Evolutionary conservation across 805 yeast species (phyloP).

Genomic region (Kodamaea fukazawae): DNA sequence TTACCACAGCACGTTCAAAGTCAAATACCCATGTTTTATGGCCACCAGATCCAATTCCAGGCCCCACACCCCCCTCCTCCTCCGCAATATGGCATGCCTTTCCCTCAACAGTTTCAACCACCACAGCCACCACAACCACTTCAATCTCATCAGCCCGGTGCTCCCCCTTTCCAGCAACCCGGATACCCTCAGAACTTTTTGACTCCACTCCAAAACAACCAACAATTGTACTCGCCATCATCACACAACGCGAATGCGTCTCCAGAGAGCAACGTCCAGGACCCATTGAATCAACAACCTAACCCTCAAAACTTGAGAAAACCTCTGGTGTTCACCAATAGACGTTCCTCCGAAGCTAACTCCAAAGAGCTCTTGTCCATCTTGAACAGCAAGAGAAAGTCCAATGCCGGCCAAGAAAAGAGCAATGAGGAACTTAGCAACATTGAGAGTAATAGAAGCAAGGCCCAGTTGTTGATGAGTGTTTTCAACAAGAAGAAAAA

Average conservation of each 20-base stretch:
- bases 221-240: conserved; percentile 7
- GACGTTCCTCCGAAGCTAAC: conserved; percentile 30
- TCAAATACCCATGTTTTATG: conserved; percentile 19
- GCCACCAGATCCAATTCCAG: conserved; percentile 10
- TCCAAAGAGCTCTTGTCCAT: conserved; percentile 45
- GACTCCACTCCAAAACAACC: conserved; percentile 5
- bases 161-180: conserved; percentile 3
- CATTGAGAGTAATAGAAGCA: conserved; percentile 25
- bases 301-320: conserved; percentile 39
- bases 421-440: conserved; percentile 13
- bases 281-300: conserved; percentile 20
- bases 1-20: conserved; percentile 34
- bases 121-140: conserved; percentile 8
- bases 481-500: conserved; percentile 22
- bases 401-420: conserved; percentile 5
- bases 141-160: conserved; percentile 1
- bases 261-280: conserved; percentile 4
- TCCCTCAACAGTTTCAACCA: conserved; percentile 8
- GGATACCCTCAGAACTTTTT: conserved; percentile 2
- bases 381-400: conserved; percentile 26
- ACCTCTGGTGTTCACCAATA: conserved; percentile 26
- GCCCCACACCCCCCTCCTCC: conserved; percentile 10
- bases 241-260: conserved; percentile 1
- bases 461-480: conserved; percentile 30
- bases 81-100: conserved; percentile 8